Base-by-base conservation (phyloP, 345 rosid species). In the Aquilaria sinensis region DNA sequence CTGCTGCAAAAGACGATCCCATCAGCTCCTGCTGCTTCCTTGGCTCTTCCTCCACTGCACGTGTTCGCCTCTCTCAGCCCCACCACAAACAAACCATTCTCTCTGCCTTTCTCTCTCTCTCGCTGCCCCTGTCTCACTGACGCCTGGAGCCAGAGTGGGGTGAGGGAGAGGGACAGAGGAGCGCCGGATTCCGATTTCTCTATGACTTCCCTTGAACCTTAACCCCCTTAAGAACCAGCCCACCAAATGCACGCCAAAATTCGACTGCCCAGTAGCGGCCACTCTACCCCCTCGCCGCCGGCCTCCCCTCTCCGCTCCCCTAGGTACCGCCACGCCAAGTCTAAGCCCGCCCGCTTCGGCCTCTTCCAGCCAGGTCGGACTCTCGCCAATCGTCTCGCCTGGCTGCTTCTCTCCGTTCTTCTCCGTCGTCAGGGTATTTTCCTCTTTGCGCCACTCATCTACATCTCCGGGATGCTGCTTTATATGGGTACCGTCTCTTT, bases 261-360 rank as follows among this genome's bases (percentile, higher is more conserved):
- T 61, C 77, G 97, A 70, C 67, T 85, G 67, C 93, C 96, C 32
- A 80, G 88, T 77, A 90, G 96, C 87, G 97, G 96, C 80, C 96
- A 87, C 84, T 70, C 76, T 14, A 83, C 96, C n/a, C 99, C 99
- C 0, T 95, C 99, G 10, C 97, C 99, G 4, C 99, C 96, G n/a
- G 81, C 78, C 29, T 88, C 98, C 41, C 98, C 98, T 49, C 83
- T 85, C 48, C 91, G 98, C 6, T 89, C 98, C 14, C 99, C 98
- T 11, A 81, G 96, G 14, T 84, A 77, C 78, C 96, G 96, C 14
- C 92, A 73, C 73, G 72, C 82, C 56, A 83, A 87, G 48, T 79
- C 85, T 15, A 90, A 88, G 68, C 69, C 75, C 33, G 84, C 78
- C 32, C 80, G 87, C 59, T 81, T 81, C 66, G 73, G 80, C 8